phyloP scores from a whole-genome alignment of 345 rosid genomes.

The Cardiospermum halicacabum region DNA sequence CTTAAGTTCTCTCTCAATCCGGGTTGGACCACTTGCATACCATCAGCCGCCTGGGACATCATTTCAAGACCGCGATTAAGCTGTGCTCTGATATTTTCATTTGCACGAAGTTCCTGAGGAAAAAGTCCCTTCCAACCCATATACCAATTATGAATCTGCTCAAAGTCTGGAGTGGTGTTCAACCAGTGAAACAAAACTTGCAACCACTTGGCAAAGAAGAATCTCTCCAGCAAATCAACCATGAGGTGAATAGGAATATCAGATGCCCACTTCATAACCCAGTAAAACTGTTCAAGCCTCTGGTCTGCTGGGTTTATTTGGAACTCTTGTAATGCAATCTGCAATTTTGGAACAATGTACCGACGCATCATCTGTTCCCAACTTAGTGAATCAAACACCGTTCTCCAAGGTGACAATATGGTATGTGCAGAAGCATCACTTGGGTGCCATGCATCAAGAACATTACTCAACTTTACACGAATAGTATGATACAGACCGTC shows the following conservation, averaged over 20 bases:
- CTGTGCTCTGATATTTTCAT: constrained; percentile 70
- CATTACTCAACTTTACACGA: constrained; percentile 73
- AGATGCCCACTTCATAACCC: constrained; percentile 85
- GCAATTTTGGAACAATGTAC: constrained; percentile 89
- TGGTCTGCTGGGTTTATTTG: constrained; percentile 77
- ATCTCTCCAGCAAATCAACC: constrained; percentile 85
- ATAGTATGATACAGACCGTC: constrained; percentile 77
- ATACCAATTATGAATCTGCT: constrained; percentile 78
- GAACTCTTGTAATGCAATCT: constrained; percentile 75
- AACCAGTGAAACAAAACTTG: constrained; percentile 85
- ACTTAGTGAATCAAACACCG: constrained; percentile 73
- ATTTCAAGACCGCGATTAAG: constrained; percentile 67
- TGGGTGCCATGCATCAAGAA: constrained; percentile 93
- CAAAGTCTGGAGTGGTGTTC: constrained; percentile 59
- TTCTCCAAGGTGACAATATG: constrained; percentile 87
- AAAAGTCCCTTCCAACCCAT: constrained; percentile 73
- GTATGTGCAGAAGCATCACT: constrained; percentile 79
- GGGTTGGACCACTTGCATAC: constrained; percentile 66
- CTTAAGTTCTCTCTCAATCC: constrained; percentile 60
- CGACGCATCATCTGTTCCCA: constrained; percentile 92
- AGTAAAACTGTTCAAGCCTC: constrained; percentile 61
- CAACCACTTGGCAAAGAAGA: constrained; percentile 85
- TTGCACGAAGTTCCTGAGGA: constrained; percentile 77
- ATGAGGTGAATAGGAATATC: constrained; percentile 81
- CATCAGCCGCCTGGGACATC: constrained; percentile 76